A percentile compares a stretch with the other conserved stretches of the same genome.
Conservation (phyloP, 345 rosid genomes). For the Carallia brachiata region DNA sequence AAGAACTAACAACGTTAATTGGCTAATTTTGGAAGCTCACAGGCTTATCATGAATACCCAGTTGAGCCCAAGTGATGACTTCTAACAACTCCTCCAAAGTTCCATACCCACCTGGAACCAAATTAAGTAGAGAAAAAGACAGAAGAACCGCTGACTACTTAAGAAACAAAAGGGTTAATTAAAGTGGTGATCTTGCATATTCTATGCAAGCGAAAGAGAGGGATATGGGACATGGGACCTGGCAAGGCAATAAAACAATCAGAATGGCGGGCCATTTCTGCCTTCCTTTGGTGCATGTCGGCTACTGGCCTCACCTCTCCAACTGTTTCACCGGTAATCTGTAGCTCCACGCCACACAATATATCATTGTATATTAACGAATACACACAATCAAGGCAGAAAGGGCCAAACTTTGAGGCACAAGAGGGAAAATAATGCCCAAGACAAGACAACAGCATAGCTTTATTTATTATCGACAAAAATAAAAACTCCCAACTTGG, state of each 20-base stretch:
- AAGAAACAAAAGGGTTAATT: no score
- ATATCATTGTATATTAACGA: no score
- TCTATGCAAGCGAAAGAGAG: not conserved
- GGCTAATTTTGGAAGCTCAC: slow-evolving; percentile 22
- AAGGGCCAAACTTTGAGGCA: no score
- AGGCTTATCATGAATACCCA: slow-evolving; percentile 55
- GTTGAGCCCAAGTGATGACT: slow-evolving; percentile 50
- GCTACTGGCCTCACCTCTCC: slow-evolving; percentile 47
- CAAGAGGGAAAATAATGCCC: no score
- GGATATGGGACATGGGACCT: slow-evolving; percentile 23
- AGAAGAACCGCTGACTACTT: not conserved
- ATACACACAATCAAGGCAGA: no score
- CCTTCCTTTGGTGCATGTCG: slow-evolving; percentile 53
- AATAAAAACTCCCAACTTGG: not conserved
- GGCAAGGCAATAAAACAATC: slow-evolving; percentile 52
- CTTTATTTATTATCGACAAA: not conserved
- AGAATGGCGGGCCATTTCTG: slow-evolving; percentile 51
- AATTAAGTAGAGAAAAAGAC: not conserved
- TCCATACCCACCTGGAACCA: slow-evolving; percentile 43
- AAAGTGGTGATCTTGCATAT: not conserved
- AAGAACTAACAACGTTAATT: no score
- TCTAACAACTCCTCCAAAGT: slow-evolving; percentile 48
- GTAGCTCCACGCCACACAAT: slow-evolving; percentile 3
- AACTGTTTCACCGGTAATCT: slow-evolving; percentile 68
- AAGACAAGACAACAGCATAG: no score